Evolutionary conservation across 306 rosid genomes (phyloP).

Genomic region (Cajanus cajan): DNA sequence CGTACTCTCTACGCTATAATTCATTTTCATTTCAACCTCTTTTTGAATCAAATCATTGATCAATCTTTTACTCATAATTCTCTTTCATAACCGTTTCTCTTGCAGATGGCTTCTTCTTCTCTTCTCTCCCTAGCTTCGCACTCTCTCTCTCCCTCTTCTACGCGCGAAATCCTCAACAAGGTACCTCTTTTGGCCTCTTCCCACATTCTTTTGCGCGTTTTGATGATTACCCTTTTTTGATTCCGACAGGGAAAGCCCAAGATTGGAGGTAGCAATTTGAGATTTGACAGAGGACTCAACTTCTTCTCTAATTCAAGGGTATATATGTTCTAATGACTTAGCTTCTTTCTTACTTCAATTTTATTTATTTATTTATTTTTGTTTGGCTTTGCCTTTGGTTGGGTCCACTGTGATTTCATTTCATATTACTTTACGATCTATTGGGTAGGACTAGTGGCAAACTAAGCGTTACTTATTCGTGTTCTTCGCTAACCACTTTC

Average conservation of each 20-base stretch:
- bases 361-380: background rate
- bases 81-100: background rate
- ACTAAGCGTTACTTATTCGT: background rate
- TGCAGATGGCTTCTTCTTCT: conserved; percentile 46
- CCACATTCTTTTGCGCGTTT: background rate
- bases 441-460: background rate
- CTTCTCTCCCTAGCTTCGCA: conserved; percentile 53
- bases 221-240: background rate
- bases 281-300: conserved; percentile 41
- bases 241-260: conserved; percentile 50
- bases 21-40: too few species aligned
- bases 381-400: background rate
- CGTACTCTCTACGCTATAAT: background rate
- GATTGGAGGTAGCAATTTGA: conserved; percentile 42
- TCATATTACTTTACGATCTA: background rate
- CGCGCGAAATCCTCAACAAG: conserved; percentile 42
- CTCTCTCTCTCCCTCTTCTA: conserved; percentile 39
- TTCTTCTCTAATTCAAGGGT: conserved; percentile 49
- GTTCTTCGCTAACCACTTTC: background rate
- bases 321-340: background rate
- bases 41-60: too few species aligned
- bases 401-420: background rate
- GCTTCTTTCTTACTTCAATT: background rate
- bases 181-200: conserved; percentile 26
- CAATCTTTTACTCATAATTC: too few species aligned